Base-by-base conservation (phyloP, 371 early-diverging fungal species). In the Mortierella sp. region DNA sequence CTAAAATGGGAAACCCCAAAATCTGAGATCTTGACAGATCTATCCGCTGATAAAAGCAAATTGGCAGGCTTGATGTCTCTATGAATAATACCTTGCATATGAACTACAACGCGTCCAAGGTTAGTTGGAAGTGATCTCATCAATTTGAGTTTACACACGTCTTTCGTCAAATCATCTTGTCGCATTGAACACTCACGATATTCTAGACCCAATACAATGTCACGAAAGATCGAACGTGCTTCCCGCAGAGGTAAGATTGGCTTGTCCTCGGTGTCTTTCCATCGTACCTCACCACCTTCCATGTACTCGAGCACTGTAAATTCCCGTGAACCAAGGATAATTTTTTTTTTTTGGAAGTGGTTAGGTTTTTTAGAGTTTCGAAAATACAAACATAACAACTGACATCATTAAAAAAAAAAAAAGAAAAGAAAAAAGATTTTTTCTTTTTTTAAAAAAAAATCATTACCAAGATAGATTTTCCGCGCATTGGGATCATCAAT, bases 1-100 rank as follows among this genome's bases (percentile, higher is more conserved):
- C 85, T 87, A 23, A 87, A 89, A 68, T 88, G 87, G 29, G 95
- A 95, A 23, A 98, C 97, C 45, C 98, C 97, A 89, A 97, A 96
- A 75, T 97, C 97, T 2, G 93, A 92, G 23, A 97, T 95, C 76
- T 96, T 97, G 35, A 96, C 96, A 12, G 89, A 78, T 13, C 87
- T 85, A 34, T 92, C 92, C 35, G 83, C 87, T 3, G 90, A 91
- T 10, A 86, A 40, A 26, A 98, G 79, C 43, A 98, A 79, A 75
- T 98, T 98, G 61, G 96, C 96, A 0, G 98, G 98, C 83, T 98
- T 98, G 74, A 98, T 94, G 70, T 97, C 98, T 31, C 98, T 90
- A 74, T 98, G 97, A 60, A 98, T 92, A 53, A 98, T 94, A 29
- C 97, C 96, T 60, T 92, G 94, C 62, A 90, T 90, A 84, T 96